These are phyloP conservation scores for Rhamnella rubrinervis DNA, from an alignment of 331 rosid genomes.

Conservation along the genomic window DNA sequence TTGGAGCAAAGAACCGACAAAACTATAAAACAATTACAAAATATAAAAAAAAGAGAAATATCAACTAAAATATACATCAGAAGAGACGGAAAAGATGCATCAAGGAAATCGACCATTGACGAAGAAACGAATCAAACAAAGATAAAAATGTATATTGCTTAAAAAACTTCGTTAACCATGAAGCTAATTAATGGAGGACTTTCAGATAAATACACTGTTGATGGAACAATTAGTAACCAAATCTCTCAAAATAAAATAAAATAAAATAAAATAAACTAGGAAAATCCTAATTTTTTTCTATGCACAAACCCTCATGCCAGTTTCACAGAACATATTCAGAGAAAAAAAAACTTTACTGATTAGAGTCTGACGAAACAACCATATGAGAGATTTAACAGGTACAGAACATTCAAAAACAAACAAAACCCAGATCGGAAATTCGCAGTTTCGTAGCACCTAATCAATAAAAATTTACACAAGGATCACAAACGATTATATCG, in stretches of 20 bases:
- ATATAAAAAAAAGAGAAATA: background rate
- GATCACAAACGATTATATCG: background rate
- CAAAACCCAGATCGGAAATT: conserved; percentile 40
- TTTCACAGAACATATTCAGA: background rate
- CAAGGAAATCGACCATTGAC: conserved; percentile 19
- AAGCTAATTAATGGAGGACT: conserved; percentile 3
- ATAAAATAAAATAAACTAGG: conserved; percentile 11
- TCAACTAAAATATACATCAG: background rate
- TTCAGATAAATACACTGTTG: background rate
- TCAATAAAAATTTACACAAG: conserved; percentile 9
- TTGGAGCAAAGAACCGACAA: conserved; percentile 19
- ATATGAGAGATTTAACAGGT: conserved; percentile 9
- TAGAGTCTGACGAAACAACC: background rate
- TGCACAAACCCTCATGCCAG: conserved; percentile 10
- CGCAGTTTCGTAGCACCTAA: conserved; percentile 6
- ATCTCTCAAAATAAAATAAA: conserved; percentile 9
- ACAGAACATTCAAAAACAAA: conserved; percentile 11
- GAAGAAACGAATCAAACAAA: conserved; percentile 15
- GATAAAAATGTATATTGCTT: background rate
- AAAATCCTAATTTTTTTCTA: background rate
- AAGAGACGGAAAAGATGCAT: conserved; percentile 31
- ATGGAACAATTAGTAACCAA: conserved; percentile 8
- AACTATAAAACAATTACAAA: background rate
- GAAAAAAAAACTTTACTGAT: background rate
- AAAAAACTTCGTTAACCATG: conserved; percentile 3